Conservation (phyloP, 805 yeast species). For the Candida nanaspora region DNA sequence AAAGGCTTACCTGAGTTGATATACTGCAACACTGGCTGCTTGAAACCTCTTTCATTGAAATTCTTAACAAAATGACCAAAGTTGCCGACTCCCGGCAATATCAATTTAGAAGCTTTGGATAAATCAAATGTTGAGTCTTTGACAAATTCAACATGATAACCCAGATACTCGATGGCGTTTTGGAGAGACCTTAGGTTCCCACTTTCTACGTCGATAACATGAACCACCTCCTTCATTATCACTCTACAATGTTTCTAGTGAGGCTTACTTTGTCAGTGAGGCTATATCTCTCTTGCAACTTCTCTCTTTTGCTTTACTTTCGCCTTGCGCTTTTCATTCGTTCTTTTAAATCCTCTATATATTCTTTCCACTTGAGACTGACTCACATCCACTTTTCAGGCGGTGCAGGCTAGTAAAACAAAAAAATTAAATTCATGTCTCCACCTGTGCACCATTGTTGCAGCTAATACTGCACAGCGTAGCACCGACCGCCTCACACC, state of each 20-base stretch:
- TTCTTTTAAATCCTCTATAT: too few relatives aligned
- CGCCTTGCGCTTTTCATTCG: too few relatives aligned
- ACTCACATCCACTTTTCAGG: too few relatives aligned
- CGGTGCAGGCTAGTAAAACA: too few relatives aligned
- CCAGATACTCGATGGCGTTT: slow-evolving; percentile 77
- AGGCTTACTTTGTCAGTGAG: too few relatives aligned
- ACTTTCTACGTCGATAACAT: slow-evolving; percentile 87
- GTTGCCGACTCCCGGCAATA: slow-evolving; percentile 97
- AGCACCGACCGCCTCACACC: too few relatives aligned
- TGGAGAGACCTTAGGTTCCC: slow-evolving; percentile 87
- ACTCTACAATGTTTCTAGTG: background rate
- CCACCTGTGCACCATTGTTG: too few relatives aligned
- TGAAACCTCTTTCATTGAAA: slow-evolving; percentile 53
- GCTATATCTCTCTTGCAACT: too few relatives aligned
- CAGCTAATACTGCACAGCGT: too few relatives aligned
- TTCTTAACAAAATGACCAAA: slow-evolving; percentile 88
- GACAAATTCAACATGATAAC: slow-evolving; percentile 60
- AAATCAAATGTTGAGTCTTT: slow-evolving; percentile 37
- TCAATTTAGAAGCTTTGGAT: slow-evolving; percentile 44
- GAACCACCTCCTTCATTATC: slow-evolving; percentile 29
- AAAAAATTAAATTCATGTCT: too few relatives aligned
- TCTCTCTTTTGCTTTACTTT: too few relatives aligned
- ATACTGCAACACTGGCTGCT: slow-evolving; percentile 57
- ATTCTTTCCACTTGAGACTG: too few relatives aligned
- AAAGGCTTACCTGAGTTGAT: slow-evolving; percentile 74